phyloP scores from a whole-genome alignment of 2,329 filamentous ascomycete species.

The Diaporthe sp. region DNA sequence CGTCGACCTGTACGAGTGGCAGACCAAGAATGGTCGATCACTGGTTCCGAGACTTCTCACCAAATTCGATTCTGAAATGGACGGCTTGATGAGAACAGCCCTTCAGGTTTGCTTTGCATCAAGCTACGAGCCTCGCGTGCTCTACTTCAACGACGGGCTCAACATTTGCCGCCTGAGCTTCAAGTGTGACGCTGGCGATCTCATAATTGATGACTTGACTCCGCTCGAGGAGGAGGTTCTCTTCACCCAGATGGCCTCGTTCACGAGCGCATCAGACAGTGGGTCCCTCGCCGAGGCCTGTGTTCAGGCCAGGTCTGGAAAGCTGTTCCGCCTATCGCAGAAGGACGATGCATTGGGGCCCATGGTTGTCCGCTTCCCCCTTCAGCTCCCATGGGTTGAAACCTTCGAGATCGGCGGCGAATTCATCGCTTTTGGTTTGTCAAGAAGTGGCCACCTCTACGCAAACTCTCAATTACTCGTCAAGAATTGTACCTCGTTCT shows the following conservation, averaged over 20 bases:
- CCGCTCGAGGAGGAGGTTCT: constrained; percentile 40
- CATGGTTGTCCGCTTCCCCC: constrained; percentile 57
- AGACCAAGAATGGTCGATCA: constrained; percentile 69
- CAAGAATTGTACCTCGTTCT: constrained; percentile 93
- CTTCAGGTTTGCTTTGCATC: constrained; percentile 52
- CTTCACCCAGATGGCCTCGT: constrained; percentile 33
- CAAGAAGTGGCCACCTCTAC: constrained; percentile 82
- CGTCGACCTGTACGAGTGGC: constrained; percentile 79
- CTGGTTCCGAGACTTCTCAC: constrained; percentile 58
- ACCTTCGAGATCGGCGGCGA: constrained; percentile 58
- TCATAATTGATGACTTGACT: constrained; percentile 43
- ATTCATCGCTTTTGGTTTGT: constrained; percentile 73
- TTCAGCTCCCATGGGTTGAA: constrained; percentile 68
- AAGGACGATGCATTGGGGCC: constrained; percentile 49
- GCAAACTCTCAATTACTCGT: constrained; percentile 81
- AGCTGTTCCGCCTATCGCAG: constrained; percentile 56
- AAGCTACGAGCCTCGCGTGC: constrained; percentile 49
- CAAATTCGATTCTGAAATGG: constrained; percentile 55
- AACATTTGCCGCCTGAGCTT: constrained; percentile 33
- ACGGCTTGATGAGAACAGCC: constrained; percentile 49
- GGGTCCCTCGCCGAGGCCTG: constrained; percentile 51
- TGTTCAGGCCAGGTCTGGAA: constrained; percentile 62
- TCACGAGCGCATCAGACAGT: neutral
- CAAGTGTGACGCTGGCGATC: constrained; percentile 39
- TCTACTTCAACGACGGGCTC: constrained; percentile 48